phyloP scores from a whole-genome alignment of 2,329 filamentous ascomycete species.

The Endoconidiophora laricicola region DNA sequence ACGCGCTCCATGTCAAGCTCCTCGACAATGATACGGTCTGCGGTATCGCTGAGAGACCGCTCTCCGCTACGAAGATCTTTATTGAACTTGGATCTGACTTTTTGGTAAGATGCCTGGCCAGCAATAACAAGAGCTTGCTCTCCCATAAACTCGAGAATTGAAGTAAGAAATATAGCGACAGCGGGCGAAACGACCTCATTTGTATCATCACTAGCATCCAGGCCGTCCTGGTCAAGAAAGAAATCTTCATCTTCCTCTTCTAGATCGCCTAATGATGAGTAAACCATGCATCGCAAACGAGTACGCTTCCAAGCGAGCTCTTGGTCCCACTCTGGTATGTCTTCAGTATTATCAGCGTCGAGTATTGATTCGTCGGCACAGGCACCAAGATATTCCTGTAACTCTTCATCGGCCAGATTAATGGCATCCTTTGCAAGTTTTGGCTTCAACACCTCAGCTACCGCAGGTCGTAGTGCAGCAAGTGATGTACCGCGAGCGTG shows the following conservation, averaged over 20 bases:
- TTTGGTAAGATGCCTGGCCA: constrained; percentile 64
- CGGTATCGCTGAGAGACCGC: constrained; percentile 29
- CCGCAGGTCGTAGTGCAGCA: constrained; percentile 58
- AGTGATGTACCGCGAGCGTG: constrained; percentile 64
- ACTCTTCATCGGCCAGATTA: constrained; percentile 66
- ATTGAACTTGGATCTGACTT: constrained; percentile 41
- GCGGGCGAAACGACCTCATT: constrained; percentile 68
- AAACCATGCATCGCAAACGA: constrained; percentile 90
- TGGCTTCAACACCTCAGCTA: constrained; percentile 74
- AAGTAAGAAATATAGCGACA: constrained; percentile 89
- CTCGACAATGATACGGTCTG: constrained; percentile 63
- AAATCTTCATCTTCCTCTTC: constrained; percentile 95
- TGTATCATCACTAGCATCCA: constrained; percentile 42
- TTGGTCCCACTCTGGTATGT: constrained; percentile 52
- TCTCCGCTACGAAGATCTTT: constrained; percentile 40
- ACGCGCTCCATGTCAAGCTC: constrained; percentile 87
- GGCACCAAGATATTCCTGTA: constrained; percentile 72
- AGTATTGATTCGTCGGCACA: constrained; percentile 57
- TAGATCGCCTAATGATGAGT: constrained; percentile 88
- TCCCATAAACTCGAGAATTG: constrained; percentile 83
- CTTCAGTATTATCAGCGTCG: constrained; percentile 31
- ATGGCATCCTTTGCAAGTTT: constrained; percentile 77
- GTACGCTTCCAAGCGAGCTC: constrained; percentile 89
- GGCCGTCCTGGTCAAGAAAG: constrained; percentile 64
- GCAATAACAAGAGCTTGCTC: constrained; percentile 82